phyloP scores from a whole-genome alignment of 441 rosid species.

The Macaranga tanarius region DNA sequence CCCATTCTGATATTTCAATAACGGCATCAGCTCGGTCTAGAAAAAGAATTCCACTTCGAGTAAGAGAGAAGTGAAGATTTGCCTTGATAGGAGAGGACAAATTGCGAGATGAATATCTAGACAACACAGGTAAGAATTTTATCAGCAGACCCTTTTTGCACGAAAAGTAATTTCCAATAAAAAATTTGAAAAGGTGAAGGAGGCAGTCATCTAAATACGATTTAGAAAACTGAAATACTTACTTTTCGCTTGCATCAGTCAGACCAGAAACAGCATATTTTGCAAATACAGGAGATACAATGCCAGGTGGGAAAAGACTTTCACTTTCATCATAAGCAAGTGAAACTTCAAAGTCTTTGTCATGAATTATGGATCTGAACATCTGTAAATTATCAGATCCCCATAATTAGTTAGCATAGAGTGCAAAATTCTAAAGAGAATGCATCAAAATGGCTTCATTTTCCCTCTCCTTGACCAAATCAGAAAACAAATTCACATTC shows the following conservation, averaged over 20 bases:
- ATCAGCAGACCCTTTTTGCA: not conserved
- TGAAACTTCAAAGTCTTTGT: conserved; percentile 86
- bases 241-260: conserved; percentile 76
- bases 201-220: conserved; percentile 9
- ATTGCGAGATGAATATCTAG: conserved; percentile 85
- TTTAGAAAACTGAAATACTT: conserved; percentile 34
- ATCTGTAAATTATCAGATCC: conserved; percentile 50
- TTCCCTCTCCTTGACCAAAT: not conserved
- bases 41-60: conserved; percentile 87
- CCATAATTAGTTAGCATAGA: conserved; percentile 23
- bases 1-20: conserved; percentile 95
- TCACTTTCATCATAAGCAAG: conserved; percentile 82
- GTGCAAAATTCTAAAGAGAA: conserved; percentile 21
- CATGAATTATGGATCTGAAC: conserved; percentile 74
- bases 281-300: conserved; percentile 65
- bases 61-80: conserved; percentile 87
- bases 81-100: conserved; percentile 95
- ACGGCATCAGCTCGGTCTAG: conserved; percentile 95
- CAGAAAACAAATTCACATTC: not conserved
- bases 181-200: conserved; percentile 22
- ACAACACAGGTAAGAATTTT: conserved; percentile 12
- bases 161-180: conserved; percentile 9
- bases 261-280: conserved; percentile 82
- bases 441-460: not conserved
- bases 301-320: conserved; percentile 76